These are phyloP conservation scores for Stenogyne calaminthoides DNA, from an alignment of 305 asterid species.

Conservation along the genomic window DNA sequence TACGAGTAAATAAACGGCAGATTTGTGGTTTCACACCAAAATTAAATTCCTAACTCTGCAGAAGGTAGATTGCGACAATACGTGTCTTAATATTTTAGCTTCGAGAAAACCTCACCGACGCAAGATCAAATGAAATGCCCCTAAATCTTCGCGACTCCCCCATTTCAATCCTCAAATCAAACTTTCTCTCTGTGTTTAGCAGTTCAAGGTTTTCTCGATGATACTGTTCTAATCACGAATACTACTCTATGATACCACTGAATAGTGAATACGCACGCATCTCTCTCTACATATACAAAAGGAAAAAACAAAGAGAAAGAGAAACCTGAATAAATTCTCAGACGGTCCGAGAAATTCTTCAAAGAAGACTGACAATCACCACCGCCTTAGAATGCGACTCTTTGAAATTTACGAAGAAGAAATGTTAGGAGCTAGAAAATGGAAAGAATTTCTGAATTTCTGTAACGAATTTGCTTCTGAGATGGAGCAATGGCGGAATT, in stretches of 20 bases:
- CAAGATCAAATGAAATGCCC: slow-evolving; percentile 14
- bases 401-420: neutral
- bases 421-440: neutral
- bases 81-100: neutral
- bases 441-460: neutral
- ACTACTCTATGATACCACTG: neutral
- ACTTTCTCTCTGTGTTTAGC: neutral
- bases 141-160: neutral
- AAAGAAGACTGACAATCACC: neutral
- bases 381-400: neutral
- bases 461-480: neutral
- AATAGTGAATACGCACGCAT: neutral
- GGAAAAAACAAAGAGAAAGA: neutral
- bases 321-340: neutral
- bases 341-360: neutral
- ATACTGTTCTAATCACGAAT: neutral
- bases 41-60: neutral
- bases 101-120: neutral
- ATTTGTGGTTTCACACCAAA: slow-evolving; percentile 3
- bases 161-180: neutral
- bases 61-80: neutral
- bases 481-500: neutral
- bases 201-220: neutral
- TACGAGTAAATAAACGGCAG: neutral
- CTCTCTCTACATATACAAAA: neutral